phyloP scores from a whole-genome alignment of 1,284 basidiomycete species.

The Papiliotrema nemorosa region DNA sequence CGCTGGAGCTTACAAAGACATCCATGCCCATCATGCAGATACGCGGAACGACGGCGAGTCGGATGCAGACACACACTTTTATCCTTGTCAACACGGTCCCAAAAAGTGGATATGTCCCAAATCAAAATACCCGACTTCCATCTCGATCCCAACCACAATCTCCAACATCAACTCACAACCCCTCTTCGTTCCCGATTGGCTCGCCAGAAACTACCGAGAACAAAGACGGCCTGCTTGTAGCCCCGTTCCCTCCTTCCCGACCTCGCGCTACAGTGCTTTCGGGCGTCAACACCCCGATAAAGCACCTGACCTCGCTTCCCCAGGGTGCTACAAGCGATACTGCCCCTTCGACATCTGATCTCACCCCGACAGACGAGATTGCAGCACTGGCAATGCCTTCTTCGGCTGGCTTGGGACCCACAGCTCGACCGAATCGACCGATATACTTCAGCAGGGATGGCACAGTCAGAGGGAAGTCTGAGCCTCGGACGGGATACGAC shows the following conservation, averaged over 20 bases:
- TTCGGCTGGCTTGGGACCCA: neutral
- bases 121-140: neutral
- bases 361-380: constrained; percentile 20
- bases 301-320: neutral
- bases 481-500: neutral
- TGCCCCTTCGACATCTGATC: neutral
- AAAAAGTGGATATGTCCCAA: constrained; percentile 12
- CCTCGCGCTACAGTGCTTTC: neutral
- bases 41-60: neutral
- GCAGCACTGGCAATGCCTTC: constrained; percentile 14
- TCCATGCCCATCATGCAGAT: constrained; percentile 22
- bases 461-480: constrained; percentile 11
- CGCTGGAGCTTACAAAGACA: constrained; percentile 34
- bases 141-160: neutral
- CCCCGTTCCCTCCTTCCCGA: neutral
- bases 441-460: constrained; percentile 30
- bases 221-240: neutral
- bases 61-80: constrained; percentile 25
- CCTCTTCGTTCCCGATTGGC: neutral
- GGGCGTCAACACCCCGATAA: neutral
- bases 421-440: constrained; percentile 6
- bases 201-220: neutral
- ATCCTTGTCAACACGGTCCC: constrained; percentile 34
- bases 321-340: neutral
- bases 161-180: neutral